Evolutionary conservation across 176 grass and related monocot species (phyloP).

Genomic region (Thalia dealbata): DNA sequence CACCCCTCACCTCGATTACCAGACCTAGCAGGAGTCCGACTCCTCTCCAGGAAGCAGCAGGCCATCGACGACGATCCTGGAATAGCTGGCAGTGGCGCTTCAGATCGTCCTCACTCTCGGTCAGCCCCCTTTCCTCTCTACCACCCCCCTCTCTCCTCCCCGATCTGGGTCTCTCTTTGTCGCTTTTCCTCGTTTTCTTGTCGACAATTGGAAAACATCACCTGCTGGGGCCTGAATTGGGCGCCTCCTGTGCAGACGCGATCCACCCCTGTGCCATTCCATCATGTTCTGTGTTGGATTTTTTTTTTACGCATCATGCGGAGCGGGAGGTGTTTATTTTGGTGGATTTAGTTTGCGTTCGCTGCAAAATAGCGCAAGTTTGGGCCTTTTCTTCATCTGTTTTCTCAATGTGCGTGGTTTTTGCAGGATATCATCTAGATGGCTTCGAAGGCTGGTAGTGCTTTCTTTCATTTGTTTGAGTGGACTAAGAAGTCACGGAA

Average conservation of each 20-base stretch:
- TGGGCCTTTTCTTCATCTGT: neutral
- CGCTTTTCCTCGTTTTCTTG: neutral
- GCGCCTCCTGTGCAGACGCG: neutral
- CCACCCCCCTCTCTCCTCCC: neutral
- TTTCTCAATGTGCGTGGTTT: neutral
- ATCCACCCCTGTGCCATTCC: neutral
- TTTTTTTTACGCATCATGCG: neutral
- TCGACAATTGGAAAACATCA: neutral
- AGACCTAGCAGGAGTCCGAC: neutral
- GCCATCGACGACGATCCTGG: neutral
- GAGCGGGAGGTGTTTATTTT: neutral
- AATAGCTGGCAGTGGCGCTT: neutral
- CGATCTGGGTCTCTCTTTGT: neutral
- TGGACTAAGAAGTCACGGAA: conserved; percentile 80
- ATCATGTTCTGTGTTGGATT: neutral
- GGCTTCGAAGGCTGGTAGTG: conserved; percentile 46
- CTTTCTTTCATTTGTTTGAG: conserved; percentile 71
- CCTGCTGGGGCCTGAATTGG: neutral
- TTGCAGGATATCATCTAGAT: neutral
- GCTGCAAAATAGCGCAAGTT: neutral
- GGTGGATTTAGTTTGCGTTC: neutral
- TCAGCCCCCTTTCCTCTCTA: neutral
- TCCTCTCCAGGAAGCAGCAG: neutral
- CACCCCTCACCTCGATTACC: neutral
- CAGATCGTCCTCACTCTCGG: neutral